Base-by-base conservation (phyloP, 2,329 filamentous ascomycete genomes). In the Hyphodiscus sp. region DNA sequence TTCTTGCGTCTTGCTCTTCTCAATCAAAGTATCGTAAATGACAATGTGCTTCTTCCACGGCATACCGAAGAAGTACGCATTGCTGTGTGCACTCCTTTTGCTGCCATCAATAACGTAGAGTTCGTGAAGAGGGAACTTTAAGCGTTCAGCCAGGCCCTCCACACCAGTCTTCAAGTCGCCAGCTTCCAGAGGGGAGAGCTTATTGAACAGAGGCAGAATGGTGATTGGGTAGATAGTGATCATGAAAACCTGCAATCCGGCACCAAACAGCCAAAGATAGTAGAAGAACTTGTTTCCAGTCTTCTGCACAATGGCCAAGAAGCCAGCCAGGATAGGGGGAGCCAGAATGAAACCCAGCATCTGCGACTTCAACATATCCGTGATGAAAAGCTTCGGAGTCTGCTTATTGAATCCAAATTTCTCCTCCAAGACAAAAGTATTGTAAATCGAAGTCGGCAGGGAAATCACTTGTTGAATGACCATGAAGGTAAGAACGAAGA, bases 41-140 rank as follows among this genome's bases (percentile, higher is more conserved):
- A 99, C 94, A 76, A 99, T 99, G 76, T 97, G 95, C 81, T 97
- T 97, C 81, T 96, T 96, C 91, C 92, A 99, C 43, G 94, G 94
- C 52, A 99, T 81, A 56, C 94, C 94, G 65, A 95, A 96, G 76
- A 99, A 99, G 73, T 95, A 95, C 19, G 89, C 89, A 67, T 95
- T 95, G 74, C 86, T 91, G 74, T 95, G 89, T 20, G 88, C 87
- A 68, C 86, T 90, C 63, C 89, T 81, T 76, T 92, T 92, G 75
- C 87, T 91, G 48, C 89, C 90, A 68, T 95, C 89, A 66, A 99
- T 99, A 66, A 97, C 91, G 68, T 95, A 90, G 45, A 99, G 80
- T 68, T 97, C 91, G 58, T 87, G 84, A 29, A 99, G 85, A 1
- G 94, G 94, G 73, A 99, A 99, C 58, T 92, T 83, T 61, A 99